phyloP scores from a whole-genome alignment of 148 eudicot genomes.

The Amaranthus hypochondriacus region DNA sequence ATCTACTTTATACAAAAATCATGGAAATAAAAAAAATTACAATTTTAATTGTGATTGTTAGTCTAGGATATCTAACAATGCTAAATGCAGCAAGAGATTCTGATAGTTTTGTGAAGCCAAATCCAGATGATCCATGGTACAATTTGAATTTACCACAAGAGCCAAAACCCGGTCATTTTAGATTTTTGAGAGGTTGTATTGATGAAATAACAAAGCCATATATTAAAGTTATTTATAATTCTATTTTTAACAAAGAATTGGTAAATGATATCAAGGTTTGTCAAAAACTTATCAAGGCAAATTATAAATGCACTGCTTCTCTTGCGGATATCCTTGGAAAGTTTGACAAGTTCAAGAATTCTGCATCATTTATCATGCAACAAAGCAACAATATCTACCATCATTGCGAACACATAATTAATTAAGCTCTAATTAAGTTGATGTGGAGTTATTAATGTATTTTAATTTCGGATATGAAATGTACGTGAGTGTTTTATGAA shows the following conservation, averaged over 20 bases:
- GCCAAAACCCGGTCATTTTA: conserved; percentile 17
- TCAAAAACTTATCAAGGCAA: not conserved
- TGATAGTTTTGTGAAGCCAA: conserved; percentile 3
- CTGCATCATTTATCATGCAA: conserved; percentile 3
- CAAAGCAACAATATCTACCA: conserved; percentile 12
- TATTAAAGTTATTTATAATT: conserved; percentile 1
- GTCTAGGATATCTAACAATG: not conserved
- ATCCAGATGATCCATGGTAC: conserved; percentile 18
- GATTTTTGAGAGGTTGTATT: conserved; percentile 23
- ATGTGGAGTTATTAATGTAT: too few species aligned
- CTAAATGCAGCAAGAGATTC: not conserved
- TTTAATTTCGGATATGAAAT: too few species aligned
- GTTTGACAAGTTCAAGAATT: conserved; percentile 17
- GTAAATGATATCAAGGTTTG: not conserved
- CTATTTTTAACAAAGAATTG: not conserved
- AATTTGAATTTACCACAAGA: conserved; percentile 13
- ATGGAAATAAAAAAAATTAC: not conserved
- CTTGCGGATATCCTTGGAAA: not conserved
- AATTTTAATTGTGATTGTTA: not conserved
- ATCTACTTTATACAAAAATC: not conserved
- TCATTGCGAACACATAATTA: not conserved
- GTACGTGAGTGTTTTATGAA: too few species aligned
- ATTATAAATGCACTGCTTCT: conserved; percentile 15
- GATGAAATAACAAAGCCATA: conserved; percentile 15
- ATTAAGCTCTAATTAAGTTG: too few species aligned